Evolutionary conservation across 176 grass and related monocot genomes (phyloP), one percentile per base, ranked within the genome.

Genomic region (Oryza meridionalis): DNA sequence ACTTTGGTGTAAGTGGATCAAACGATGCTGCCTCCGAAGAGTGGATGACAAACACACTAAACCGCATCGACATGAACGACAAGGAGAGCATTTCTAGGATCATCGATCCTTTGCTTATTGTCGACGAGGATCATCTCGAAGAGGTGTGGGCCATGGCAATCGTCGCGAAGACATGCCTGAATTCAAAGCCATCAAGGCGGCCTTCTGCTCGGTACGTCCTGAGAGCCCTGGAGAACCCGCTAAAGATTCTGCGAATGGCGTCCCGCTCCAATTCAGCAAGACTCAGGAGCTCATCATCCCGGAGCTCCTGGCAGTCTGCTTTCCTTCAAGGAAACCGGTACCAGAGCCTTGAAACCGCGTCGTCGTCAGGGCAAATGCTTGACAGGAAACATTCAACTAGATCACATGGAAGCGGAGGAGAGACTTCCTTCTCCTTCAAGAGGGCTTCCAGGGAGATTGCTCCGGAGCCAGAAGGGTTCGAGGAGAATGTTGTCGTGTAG

Each of bases 51-150:
- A 84, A 42, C 43, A 91, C 91, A 26, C 71, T 88, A 50, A 83
- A 14, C 22, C 78, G 81, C 77, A 98, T 98, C 21, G 88, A 42
- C 46, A 38, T 61, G 31, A 42, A 76, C 31, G 91, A 98, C 64
- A 92, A 82, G 81, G 83, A 93, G 71, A 69, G 46, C 35, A 76
- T 95, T 46, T 10, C 44, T 1, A 73, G 40, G 27, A 92, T 98
- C 33, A 44, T 94, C 1, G 96, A 98, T 38, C 89, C 96, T 5
- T 75, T 85, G 53, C 91, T 98, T 6, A 1, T 88, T 16, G 83
- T 98, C 1, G 90, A 98, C 80, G 96, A 98, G 66, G 96, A 98
- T 68, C 96, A 98, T 81, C 77, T 94, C 33, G 96, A 95, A 82
- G 96, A 98, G 78, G 93, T 98, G 9, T 92, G 93, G 96, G 93